Evolutionary conservation across 352 stramenopile species (phyloP), one percentile per base, ranked within the genome.

Genomic region (Phytopythium cucurbitacearum): DNA sequence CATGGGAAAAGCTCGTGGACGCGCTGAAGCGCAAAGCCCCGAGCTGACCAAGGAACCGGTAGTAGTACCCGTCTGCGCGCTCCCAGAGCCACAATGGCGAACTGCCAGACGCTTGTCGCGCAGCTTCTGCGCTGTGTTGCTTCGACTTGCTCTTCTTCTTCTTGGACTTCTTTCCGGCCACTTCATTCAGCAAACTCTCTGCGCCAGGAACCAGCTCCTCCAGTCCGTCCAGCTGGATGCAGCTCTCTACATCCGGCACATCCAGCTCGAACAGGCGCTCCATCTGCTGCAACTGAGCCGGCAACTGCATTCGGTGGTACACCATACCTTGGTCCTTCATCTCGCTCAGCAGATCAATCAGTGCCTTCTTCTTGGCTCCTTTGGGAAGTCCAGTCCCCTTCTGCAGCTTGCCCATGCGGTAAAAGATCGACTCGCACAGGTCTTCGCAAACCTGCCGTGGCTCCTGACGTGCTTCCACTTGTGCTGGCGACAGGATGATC

Each of bases 281-380:
- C 44, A 94, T 94, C 15, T 86, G 69, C 37, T 91, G 81, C 53
- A 90, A 78, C 49, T 95, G 66, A 12, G 61, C 41, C 8, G 85
- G 85, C 8, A 93, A 51, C 34, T 92, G 83, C 45, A 85, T 72
- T 51, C 83, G 80, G 45, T 93, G 80, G 56, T 89, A 88, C 15
- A 57, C 57, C 58, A 97, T 77, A 0, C 91, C 93, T 21, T 97
- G 85, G 1, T 73, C 70, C 51, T 95, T 91, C 2, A 98, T 64
- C 52, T 92, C 91, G 9, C 69, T 63, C 5, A 99, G 85, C 15
- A 99, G 67, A 59, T 99, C 97, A 28, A 98, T 85, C 5, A 99
- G 67, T 12, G 96, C 97, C 55, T 98, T 90, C 76, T 99, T 96
- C 71, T 99, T 99, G 28, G 98, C 93, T 45, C 89, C 91, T 71